These are phyloP conservation scores for Miamiensis avidus DNA, from an alignment of 169 alveolate genomes.

Conservation along the genomic window DNA sequence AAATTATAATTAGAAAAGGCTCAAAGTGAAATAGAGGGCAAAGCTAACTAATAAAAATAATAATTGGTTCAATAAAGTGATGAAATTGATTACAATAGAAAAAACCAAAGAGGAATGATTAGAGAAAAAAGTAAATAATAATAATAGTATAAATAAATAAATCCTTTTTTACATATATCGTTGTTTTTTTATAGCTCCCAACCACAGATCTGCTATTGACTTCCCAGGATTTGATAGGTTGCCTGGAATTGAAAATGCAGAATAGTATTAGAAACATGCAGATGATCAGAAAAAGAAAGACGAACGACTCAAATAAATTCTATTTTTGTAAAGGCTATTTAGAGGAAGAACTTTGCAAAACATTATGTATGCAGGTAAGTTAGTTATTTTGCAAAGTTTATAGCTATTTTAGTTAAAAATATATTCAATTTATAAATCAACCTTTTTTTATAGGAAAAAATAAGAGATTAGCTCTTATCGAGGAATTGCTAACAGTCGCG, in stretches of 20 bases:
- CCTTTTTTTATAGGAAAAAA: background rate
- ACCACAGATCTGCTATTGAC: slow-evolving; percentile 18
- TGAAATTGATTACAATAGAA: slow-evolving; percentile 38
- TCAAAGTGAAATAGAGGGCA: slow-evolving; percentile 61
- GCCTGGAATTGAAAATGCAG: slow-evolving; percentile 36
- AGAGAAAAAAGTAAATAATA: slow-evolving; percentile 41
- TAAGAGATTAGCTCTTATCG: slow-evolving; percentile 66
- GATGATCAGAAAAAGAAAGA: slow-evolving; percentile 56
- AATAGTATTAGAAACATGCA: slow-evolving; percentile 20
- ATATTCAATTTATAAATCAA: no score
- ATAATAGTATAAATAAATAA: slow-evolving; percentile 15
- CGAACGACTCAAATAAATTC: slow-evolving; percentile 70
- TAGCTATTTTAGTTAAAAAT: slow-evolving; percentile 87
- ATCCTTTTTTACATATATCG: no score
- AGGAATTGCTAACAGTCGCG: slow-evolving; percentile 85
- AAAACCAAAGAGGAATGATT: slow-evolving; percentile 52
- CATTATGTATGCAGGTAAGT: slow-evolving; percentile 92
- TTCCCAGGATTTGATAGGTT: background rate
- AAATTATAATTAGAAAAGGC: slow-evolving; percentile 70
- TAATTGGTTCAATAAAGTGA: background rate
- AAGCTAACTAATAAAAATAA: background rate
- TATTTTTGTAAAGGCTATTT: slow-evolving; percentile 87
- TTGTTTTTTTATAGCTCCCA: background rate
- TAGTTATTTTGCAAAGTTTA: slow-evolving; percentile 73
- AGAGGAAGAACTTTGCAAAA: slow-evolving; percentile 92